Evolutionary conservation across 108 stramenopile species (phyloP).

Genomic region (Fragilaria radians): DNA sequence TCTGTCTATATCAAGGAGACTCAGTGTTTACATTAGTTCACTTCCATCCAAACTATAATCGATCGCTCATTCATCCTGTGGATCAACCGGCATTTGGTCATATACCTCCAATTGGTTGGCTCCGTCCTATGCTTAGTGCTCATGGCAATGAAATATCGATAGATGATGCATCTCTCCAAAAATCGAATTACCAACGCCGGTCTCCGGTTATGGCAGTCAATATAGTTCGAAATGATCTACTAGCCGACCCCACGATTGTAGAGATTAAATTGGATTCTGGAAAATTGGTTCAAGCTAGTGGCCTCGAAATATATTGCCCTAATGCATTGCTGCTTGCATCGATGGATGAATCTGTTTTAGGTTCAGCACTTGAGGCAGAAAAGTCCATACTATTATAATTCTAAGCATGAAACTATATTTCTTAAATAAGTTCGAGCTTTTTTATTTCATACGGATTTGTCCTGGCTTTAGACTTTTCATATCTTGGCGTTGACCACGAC

Average conservation of each 20-base stretch:
- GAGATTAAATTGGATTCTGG: slow-evolving; percentile 47
- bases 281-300: slow-evolving; percentile 41
- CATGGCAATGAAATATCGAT: slow-evolving; percentile 37
- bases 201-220: slow-evolving; percentile 66
- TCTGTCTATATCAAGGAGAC: slow-evolving; percentile 51
- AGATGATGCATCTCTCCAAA: slow-evolving; percentile 44
- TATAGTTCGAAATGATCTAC: slow-evolving; percentile 35
- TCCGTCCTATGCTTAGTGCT: slow-evolving; percentile 50
- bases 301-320: slow-evolving; percentile 33
- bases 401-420: background rate
- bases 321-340: slow-evolving; percentile 45
- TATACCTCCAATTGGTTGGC: slow-evolving; percentile 55
- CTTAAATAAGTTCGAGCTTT: background rate
- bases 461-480: slow-evolving; percentile 79
- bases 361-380: slow-evolving; percentile 34
- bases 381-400: slow-evolving; percentile 22
- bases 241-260: slow-evolving; percentile 31
- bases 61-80: slow-evolving; percentile 34
- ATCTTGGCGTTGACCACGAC: slow-evolving; percentile 62
- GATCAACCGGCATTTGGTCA: slow-evolving; percentile 52
- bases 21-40: slow-evolving; percentile 52
- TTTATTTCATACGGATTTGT: slow-evolving; percentile 17
- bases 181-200: slow-evolving; percentile 56
- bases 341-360: slow-evolving; percentile 32
- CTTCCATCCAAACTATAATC: slow-evolving; percentile 60